phyloP scores from a whole-genome alignment of 2,329 filamentous ascomycete genomes.

The Trichoderma atrobrunneum region DNA sequence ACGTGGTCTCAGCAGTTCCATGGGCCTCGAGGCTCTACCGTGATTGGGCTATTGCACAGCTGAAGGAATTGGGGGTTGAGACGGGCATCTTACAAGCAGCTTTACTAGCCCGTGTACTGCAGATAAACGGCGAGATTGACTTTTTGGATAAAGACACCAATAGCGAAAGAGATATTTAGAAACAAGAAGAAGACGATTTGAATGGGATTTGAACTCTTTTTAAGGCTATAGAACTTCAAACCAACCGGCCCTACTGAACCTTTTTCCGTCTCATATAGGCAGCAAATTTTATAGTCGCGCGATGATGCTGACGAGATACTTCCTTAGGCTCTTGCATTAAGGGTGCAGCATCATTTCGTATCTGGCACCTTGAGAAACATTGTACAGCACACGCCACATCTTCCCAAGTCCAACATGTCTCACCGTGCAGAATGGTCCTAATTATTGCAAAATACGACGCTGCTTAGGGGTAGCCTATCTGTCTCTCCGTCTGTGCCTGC shows the following conservation, averaged over 20 bases:
- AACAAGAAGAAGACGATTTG: neutral
- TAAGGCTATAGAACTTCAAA: neutral
- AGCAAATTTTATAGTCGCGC: no score
- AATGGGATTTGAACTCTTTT: neutral
- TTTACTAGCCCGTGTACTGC: neutral
- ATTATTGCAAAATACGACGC: neutral
- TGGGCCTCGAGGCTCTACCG: neutral
- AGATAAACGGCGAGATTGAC: neutral
- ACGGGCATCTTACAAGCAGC: neutral
- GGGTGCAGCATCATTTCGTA: no score
- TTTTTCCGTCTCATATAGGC: no score
- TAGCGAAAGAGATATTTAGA: neutral
- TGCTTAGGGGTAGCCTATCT: neutral
- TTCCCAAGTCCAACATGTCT: no score
- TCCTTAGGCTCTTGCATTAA: no score
- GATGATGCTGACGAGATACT: no score
- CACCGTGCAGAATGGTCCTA: neutral
- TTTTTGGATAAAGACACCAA: neutral
- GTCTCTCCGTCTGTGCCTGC: neutral
- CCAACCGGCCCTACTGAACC: neutral
- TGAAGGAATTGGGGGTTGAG: neutral
- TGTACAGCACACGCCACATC: no score
- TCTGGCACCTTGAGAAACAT: no score
- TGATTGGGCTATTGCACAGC: neutral
- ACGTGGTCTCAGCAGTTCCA: neutral